Evolutionary conservation across 1,139 yeast genomes (phyloP).

Genomic region (Sugiyamaella japonica): DNA sequence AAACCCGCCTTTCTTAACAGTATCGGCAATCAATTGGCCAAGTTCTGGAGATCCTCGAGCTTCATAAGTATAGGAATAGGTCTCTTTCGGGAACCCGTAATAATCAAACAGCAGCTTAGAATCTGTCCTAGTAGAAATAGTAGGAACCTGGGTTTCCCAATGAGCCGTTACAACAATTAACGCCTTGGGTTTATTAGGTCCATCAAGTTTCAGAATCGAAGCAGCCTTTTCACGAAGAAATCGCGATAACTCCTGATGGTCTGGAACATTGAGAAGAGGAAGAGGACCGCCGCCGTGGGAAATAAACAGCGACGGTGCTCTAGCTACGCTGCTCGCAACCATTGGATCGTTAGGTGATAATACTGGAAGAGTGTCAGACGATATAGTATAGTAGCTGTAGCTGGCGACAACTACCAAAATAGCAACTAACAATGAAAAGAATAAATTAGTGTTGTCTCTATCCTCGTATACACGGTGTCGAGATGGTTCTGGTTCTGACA

Average conservation of each 20-base stretch:
- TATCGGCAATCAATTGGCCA: slow-evolving; percentile 14
- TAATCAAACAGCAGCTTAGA: slow-evolving; percentile 19
- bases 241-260: slow-evolving; percentile 14
- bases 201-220: slow-evolving; percentile 10
- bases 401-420: not conserved
- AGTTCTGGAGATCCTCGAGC: slow-evolving; percentile 17
- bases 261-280: slow-evolving; percentile 20
- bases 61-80: slow-evolving; percentile 19
- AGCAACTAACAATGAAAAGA: not conserved
- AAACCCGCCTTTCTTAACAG: slow-evolving; percentile 16
- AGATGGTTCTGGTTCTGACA: not conserved
- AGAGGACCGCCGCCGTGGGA: slow-evolving; percentile 23
- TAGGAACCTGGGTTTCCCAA: slow-evolving; percentile 21
- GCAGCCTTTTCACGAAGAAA: slow-evolving; percentile 16
- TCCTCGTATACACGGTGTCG: not conserved
- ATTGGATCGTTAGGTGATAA: not conserved
- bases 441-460: not conserved
- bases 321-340: not conserved
- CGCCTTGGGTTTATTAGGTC: slow-evolving; percentile 17
- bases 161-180: slow-evolving; percentile 20
- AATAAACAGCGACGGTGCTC: slow-evolving; percentile 19
- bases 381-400: not conserved
- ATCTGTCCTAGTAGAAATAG: slow-evolving; percentile 15
- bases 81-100: slow-evolving; percentile 19
- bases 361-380: not conserved